Evolutionary conservation across 2,329 filamentous ascomycete species (phyloP).

Genomic region (Fusarium verrucosum): DNA sequence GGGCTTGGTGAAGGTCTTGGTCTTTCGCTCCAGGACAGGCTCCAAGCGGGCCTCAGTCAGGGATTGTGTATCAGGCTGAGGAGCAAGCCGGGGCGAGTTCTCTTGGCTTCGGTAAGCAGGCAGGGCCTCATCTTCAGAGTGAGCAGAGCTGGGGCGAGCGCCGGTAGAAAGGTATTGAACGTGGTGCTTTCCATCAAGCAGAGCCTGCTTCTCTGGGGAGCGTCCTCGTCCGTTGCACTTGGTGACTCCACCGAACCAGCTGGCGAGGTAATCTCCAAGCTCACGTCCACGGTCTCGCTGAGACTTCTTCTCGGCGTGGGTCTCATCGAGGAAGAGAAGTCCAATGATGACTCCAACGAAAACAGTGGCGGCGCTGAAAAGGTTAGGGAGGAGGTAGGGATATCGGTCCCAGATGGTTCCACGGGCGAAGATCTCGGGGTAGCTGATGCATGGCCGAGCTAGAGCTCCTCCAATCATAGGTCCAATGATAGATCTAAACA

Average conservation of each 20-base stretch:
- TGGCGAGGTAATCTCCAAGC: conserved; percentile 75
- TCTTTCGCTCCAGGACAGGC: conserved; percentile 25
- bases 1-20: conserved; percentile 80
- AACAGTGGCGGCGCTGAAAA: conserved; percentile 87
- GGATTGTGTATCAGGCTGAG: conserved; percentile 42
- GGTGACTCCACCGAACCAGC: conserved; percentile 49
- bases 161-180: conserved; percentile 64
- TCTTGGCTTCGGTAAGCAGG: conserved; percentile 75
- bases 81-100: conserved; percentile 59
- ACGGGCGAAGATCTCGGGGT: conserved; percentile 75
- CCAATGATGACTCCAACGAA: conserved; percentile 79
- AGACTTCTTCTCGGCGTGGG: conserved; percentile 82
- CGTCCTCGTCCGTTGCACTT: conserved; percentile 51
- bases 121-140: conserved; percentile 61
- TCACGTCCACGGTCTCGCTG: conserved; percentile 80
- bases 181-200: conserved; percentile 69
- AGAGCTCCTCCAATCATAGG: conserved; percentile 91
- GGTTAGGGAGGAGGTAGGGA: conserved; percentile 90
- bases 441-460: conserved; percentile 84
- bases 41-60: conserved; percentile 26
- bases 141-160: conserved; percentile 10
- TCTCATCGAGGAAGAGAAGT: conserved; percentile 91
- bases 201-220: conserved; percentile 66
- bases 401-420: conserved; percentile 85
- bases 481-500: conserved; percentile 82